phyloP scores from a whole-genome alignment of 2,329 filamentous ascomycete genomes.

The Hawksworthiomyces lignivorus region DNA sequence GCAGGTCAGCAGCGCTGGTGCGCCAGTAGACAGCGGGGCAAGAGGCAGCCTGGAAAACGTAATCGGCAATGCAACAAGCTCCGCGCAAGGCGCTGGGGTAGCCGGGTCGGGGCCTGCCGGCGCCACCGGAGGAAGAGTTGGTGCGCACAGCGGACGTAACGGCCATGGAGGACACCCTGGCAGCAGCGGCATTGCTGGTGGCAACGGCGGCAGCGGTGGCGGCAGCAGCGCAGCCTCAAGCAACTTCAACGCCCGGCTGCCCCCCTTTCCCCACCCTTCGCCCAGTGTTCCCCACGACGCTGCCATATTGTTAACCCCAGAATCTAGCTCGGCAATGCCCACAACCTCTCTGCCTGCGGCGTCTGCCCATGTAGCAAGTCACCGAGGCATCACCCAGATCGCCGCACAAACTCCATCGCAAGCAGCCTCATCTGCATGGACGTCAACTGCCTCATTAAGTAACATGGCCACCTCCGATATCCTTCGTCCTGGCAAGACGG shows the following conservation, averaged over 20 bases:
- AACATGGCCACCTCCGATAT: constrained; percentile 25
- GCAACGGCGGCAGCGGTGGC: not conserved
- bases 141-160: not conserved
- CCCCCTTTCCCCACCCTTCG: constrained; percentile 16
- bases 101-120: not conserved
- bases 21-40: no score
- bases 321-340: constrained; percentile 26
- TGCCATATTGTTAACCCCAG: constrained; percentile 36
- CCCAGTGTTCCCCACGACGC: constrained; percentile 36
- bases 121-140: not conserved
- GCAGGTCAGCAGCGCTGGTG: constrained; percentile 11
- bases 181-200: constrained; percentile 13
- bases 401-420: not conserved
- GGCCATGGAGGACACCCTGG: not conserved
- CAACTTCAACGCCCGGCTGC: constrained; percentile 14
- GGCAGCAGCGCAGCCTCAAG: not conserved
- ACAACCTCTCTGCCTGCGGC: constrained; percentile 6
- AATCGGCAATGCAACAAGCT: not conserved
- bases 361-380: not conserved
- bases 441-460: constrained; percentile 24
- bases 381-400: not conserved
- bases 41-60: no score
- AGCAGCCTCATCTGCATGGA: constrained; percentile 17
- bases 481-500: constrained; percentile 20
- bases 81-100: not conserved